Evolutionary conservation across 2,329 filamentous ascomycete genomes (phyloP).

Genomic region (Ophiostoma himal-ulmi): DNA sequence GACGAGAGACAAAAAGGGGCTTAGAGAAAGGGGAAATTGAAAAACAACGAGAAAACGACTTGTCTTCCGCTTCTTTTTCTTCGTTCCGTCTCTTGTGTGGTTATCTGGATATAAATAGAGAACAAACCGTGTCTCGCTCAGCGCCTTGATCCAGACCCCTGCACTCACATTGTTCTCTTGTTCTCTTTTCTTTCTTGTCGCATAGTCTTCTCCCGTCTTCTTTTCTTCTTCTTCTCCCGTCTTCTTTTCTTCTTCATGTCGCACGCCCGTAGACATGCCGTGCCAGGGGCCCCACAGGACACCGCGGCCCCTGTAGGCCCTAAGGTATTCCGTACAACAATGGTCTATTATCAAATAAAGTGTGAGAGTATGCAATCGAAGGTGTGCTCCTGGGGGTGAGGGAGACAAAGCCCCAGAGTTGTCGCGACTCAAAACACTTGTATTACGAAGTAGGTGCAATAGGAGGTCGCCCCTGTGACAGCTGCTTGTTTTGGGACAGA

Average conservation of each 20-base stretch:
- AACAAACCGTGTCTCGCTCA: background rate
- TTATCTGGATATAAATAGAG: conserved; percentile 5
- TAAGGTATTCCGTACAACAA: background rate
- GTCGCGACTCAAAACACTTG: background rate
- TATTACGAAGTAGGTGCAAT: conserved; percentile 5
- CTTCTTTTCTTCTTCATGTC: background rate
- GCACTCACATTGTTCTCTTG: background rate
- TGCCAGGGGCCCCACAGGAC: conserved; percentile 14
- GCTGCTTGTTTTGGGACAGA: background rate
- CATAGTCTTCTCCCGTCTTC: background rate
- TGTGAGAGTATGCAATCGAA: background rate
- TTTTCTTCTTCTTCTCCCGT: conserved; percentile 1
- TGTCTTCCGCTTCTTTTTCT: conserved; percentile 21
- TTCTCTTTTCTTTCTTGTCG: background rate
- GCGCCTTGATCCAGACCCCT: background rate
- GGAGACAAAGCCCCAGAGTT: background rate
- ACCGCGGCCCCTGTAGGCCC: conserved; percentile 16
- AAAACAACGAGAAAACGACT: conserved; percentile 5
- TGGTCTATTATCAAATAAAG: background rate
- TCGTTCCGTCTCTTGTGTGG: conserved; percentile 13
- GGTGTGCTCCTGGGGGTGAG: background rate
- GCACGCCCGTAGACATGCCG: conserved; percentile 7
- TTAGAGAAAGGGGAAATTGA: background rate
- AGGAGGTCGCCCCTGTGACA: conserved; percentile 12
- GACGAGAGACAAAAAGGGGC: background rate